Percentiles rank a stretch among this genome's conserved stretches.
Evolutionary conservation across 2,329 filamentous ascomycete species (phyloP).

Genomic region (Beauveria sp.): DNA sequence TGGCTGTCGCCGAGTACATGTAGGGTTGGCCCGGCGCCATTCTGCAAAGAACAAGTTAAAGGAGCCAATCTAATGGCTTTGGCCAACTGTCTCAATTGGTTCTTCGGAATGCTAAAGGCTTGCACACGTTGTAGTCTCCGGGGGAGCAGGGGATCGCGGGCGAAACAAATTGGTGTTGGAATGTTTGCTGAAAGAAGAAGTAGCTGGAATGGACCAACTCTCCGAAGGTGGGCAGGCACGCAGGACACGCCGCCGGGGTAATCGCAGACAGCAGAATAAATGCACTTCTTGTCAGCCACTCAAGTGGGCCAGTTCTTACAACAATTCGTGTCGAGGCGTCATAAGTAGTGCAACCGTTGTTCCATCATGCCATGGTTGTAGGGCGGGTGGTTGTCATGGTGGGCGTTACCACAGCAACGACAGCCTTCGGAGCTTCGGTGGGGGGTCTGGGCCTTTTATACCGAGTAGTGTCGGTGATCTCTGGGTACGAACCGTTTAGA

Average conservation of each 20-base stretch:
- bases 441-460: neutral
- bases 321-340: neutral
- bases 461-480: neutral
- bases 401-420: conserved; percentile 6
- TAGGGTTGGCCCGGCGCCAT: conserved; percentile 45
- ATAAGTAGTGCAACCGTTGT: neutral
- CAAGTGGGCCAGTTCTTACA: neutral
- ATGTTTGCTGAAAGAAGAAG: neutral
- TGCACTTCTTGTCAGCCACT: neutral
- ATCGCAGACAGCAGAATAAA: neutral
- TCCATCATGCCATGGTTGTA: neutral
- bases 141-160: neutral
- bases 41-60: neutral
- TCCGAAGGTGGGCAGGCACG: neutral
- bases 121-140: neutral
- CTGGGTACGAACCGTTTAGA: neutral
- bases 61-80: neutral
- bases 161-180: neutral
- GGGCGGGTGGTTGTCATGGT: neutral
- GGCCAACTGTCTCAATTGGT: neutral
- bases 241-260: neutral
- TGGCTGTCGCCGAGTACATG: conserved; percentile 55
- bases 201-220: neutral
- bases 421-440: neutral
- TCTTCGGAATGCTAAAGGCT: neutral